Base-by-base conservation (phyloP, 805 yeast species). In the Starmerella vitae region DNA sequence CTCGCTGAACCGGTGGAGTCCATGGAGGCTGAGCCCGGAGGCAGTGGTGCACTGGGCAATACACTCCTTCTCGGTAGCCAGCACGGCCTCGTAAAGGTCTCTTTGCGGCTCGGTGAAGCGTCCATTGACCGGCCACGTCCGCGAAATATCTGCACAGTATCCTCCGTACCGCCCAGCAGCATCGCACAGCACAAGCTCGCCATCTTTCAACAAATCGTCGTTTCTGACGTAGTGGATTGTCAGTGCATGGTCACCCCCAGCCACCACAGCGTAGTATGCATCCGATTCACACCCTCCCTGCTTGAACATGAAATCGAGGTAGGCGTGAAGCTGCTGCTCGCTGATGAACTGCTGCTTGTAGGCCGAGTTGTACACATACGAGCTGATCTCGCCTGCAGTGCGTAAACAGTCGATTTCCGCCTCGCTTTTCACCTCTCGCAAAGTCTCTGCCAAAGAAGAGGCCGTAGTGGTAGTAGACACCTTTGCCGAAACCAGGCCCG, bases 141-240 rank as follows among this genome's bases (percentile, higher is more conserved):
- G 70, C 2, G 97, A 86, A 33, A 91, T 91, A 59, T 91, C 99
- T 1, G 96, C 77, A 54, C 94, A 77, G 59, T 91, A 91, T 1
- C 96, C 96, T 30, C 97, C 98, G 31, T 78, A 58, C 36, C 80
- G 71, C 4, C 97, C 99, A 1, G 93, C 93, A 3, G 97, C 97
- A 59, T 91, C 99, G 3, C 91, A 85, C 21, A 91, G 71, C 6
- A 85, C 94, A 66, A 82, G 62, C 46, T 88, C 96, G 46, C 76
- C 84, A 31, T 71, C 69, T 41, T 71, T 70, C 45, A 91, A 67
- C 10, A 79, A 59, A 54, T 83, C 94, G 58, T 91, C 94, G 53
- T 91, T 91, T 43, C 94, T 66, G 0, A 94, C 86, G 58, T 91
- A 91, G 60, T 91, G 99, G 43, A 91, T 88, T 29, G 88, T 81